Conservation (phyloP, 495 filamentous ascomycete species). For the Penicillium bovifimosum region DNA sequence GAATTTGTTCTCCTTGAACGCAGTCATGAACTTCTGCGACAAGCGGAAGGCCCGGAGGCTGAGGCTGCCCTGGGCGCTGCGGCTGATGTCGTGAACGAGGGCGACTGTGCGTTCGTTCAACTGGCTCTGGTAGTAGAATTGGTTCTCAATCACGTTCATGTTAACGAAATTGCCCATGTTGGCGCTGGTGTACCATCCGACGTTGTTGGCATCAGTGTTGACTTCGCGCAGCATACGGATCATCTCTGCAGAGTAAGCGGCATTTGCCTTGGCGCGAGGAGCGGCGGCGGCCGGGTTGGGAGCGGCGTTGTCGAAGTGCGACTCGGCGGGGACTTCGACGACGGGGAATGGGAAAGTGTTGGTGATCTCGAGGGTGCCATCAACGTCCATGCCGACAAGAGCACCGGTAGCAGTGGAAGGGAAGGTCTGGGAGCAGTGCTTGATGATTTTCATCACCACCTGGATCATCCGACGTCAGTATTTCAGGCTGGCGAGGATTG, state of each 20-base stretch:
- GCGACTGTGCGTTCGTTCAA: slow-evolving; percentile 90
- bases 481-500: slow-evolving; percentile 27
- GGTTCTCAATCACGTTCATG: slow-evolving; percentile 93
- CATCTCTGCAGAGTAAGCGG: slow-evolving; percentile 92
- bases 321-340: slow-evolving; percentile 67
- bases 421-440: slow-evolving; percentile 81
- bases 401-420: slow-evolving; percentile 86
- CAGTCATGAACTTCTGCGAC: slow-evolving; percentile 81
- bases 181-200: slow-evolving; percentile 97
- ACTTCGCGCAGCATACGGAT: slow-evolving; percentile 93
- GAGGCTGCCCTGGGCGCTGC: slow-evolving; percentile 85
- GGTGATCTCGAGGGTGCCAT: slow-evolving; percentile 79
- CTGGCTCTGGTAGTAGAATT: slow-evolving; percentile 92
- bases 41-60: slow-evolving; percentile 88
- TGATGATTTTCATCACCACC: slow-evolving; percentile 97
- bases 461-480: slow-evolving; percentile 35
- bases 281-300: slow-evolving; percentile 79
- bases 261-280: slow-evolving; percentile 84
- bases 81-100: slow-evolving; percentile 88
- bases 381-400: slow-evolving; percentile 87
- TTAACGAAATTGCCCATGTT: slow-evolving; percentile 99
- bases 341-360: slow-evolving; percentile 94
- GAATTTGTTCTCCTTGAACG: slow-evolving; percentile 95
- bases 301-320: slow-evolving; percentile 71
- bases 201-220: slow-evolving; percentile 96